Evolutionary conservation across 371 early-diverging fungal species (phyloP).

Genomic region (Chytridiales sp.): DNA sequence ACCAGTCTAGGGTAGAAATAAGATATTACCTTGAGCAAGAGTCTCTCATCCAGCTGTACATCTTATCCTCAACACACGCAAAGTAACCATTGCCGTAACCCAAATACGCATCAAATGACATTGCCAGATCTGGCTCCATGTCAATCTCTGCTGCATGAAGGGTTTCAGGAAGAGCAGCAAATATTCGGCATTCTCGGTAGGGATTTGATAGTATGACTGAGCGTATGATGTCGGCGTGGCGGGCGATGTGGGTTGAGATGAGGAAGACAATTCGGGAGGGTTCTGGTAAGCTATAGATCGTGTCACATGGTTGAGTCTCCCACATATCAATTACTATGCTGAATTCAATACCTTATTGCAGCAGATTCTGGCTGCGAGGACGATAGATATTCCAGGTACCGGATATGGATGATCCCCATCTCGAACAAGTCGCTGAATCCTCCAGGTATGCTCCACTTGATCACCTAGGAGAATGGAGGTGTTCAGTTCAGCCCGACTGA

Average conservation of each 20-base stretch:
- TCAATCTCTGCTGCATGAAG: constrained; percentile 20
- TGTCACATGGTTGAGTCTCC: not conserved
- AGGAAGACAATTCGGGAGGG: constrained; percentile 22
- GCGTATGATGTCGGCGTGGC: constrained; percentile 15
- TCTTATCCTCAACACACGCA: constrained; percentile 18
- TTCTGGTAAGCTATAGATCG: not conserved
- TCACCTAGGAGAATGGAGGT: constrained; percentile 12
- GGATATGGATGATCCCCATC: constrained; percentile 1
- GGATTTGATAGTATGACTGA: not conserved
- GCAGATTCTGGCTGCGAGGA: too few species aligned
- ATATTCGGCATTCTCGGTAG: constrained; percentile 20
- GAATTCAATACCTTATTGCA: too few species aligned
- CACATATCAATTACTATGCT: not conserved
- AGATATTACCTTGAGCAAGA: too few species aligned
- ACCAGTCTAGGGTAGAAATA: too few species aligned
- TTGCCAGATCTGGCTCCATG: constrained; percentile 10
- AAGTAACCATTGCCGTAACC: constrained; percentile 27
- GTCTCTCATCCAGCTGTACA: constrained; percentile 25
- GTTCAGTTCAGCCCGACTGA: too few species aligned
- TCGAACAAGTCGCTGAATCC: constrained; percentile 8
- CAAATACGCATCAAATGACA: constrained; percentile 24
- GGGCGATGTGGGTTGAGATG: constrained; percentile 25
- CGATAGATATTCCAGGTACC: not conserved
- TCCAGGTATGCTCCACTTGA: constrained; percentile 18
- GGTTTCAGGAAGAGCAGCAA: constrained; percentile 15